Base-by-base conservation (phyloP, 371 early-diverging fungal genomes). In the Mortierella sp. region DNA sequence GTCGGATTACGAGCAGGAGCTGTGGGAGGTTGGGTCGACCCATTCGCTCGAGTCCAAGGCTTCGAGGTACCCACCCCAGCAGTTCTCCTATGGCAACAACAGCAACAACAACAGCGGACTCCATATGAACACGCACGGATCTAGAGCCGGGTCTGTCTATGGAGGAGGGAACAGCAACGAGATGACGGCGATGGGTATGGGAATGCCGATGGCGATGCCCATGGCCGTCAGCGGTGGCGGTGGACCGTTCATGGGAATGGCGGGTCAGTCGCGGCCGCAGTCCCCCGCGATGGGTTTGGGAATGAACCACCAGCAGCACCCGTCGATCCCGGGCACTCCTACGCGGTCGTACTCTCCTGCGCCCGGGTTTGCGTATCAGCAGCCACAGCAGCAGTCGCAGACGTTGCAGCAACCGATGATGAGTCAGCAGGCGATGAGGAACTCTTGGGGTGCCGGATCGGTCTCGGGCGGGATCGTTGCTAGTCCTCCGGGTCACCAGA, bases 1-100 rank as follows among this genome's bases (percentile, higher is more conserved):
- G 97, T 87, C 92, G 50, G 96, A 97, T 48, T 96, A 96, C 79
- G 97, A 95, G 79, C 90, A 92, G 74, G 90, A 91, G 67, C 70
- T 94, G 40, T 95, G 94, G 95, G 92, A 93, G 71, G 87, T 89
- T 70, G 90, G 89, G 10, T 89, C 92, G 2, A 89, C 89, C 4
- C 89, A 88, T 13, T 91, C 91, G 3, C 80, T 86, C 31, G 91
- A 91, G 48, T 91, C 91, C 44, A 75, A 77, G 47, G 82, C 68
- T 0, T 74, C 78, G 26, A 70, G 74, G 13, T 43, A 70, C 34
- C 77, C 63, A 2, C 50, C 4, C 10, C 39, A 52, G 26, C 70
- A 69, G n/a, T 50, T 39, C 22, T 19, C 41, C 11, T 58, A 47
- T 52, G 73, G 74, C 63, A 39, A 34, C 66, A 24, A 44, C 76